Evolutionary conservation across 371 early-diverging fungal genomes (phyloP).

Genomic region (Lichtheimia hyalospora): DNA sequence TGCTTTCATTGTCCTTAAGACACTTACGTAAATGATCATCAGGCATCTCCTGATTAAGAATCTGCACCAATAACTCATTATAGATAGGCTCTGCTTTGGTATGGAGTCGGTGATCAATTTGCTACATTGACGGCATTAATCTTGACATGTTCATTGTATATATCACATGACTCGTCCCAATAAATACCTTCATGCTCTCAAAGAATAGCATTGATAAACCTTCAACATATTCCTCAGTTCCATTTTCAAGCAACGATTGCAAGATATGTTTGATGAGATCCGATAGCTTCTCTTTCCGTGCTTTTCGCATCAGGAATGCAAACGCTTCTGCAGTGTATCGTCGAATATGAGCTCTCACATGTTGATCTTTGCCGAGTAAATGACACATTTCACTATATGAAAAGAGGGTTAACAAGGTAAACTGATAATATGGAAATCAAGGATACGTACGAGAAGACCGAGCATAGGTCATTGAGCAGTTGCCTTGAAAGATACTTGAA

Average conservation of each 20-base stretch:
- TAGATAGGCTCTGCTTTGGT: conserved; percentile 53
- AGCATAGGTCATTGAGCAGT: conserved; percentile 65
- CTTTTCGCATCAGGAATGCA: conserved; percentile 85
- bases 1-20: not conserved
- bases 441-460: conserved; percentile 63
- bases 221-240: conserved; percentile 60
- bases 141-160: too few species aligned
- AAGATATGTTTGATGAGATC: conserved; percentile 61
- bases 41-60: conserved; percentile 25
- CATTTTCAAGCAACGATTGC: conserved; percentile 47
- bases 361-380: conserved; percentile 63
- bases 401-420: not conserved
- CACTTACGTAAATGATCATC: conserved; percentile 23
- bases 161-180: too few species aligned
- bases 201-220: conserved; percentile 80
- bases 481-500: conserved; percentile 85
- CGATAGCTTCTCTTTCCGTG: conserved; percentile 57
- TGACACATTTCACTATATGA: conserved; percentile 63
- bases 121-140: conserved; percentile 18
- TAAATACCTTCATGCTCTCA: conserved; percentile 72
- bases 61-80: conserved; percentile 48
- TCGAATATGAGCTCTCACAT: conserved; percentile 76
- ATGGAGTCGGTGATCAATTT: conserved; percentile 61
- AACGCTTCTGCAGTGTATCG: conserved; percentile 91
- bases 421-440: not conserved